phyloP scores from a whole-genome alignment of 1,284 basidiomycete species.

The Earliella scabrosa region DNA sequence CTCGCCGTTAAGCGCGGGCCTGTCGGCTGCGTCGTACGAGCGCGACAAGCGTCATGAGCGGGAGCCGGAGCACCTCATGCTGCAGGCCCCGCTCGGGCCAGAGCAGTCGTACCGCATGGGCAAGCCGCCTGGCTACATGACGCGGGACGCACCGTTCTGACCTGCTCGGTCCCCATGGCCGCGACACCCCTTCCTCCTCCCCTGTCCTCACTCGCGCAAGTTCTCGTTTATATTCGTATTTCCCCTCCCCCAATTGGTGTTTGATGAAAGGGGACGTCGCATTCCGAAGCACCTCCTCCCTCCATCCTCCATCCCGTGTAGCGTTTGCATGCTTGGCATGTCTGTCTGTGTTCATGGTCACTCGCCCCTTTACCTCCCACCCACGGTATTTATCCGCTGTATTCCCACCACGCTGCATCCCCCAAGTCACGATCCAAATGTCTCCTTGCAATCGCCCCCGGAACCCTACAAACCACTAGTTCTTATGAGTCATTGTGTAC shows the following conservation, averaged over 20 bases:
- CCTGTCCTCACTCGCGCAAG: background rate
- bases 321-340: constrained; percentile 1
- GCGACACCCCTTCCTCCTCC: constrained; percentile 1
- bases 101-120: constrained; percentile 23
- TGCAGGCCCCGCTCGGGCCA: constrained; percentile 29
- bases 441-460: background rate
- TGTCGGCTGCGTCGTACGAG: constrained; percentile 53
- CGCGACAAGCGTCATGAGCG: constrained; percentile 42
- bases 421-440: background rate
- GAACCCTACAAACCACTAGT: constrained; percentile 24
- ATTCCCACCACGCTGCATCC: constrained; percentile 7
- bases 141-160: constrained; percentile 17
- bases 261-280: constrained; percentile 11
- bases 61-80: constrained; percentile 22
- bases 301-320: too few species aligned
- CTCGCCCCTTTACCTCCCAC: background rate
- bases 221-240: background rate
- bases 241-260: background rate
- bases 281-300: constrained; percentile 10
- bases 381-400: constrained; percentile 28
- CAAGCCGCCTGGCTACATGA: constrained; percentile 21
- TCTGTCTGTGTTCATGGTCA: background rate
- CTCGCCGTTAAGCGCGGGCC: constrained; percentile 32
- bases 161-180: background rate
- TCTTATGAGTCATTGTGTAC: constrained; percentile 18